Evolutionary conservation across 306 rosid genomes (phyloP).

Genomic region (Arachis stenosperma): DNA sequence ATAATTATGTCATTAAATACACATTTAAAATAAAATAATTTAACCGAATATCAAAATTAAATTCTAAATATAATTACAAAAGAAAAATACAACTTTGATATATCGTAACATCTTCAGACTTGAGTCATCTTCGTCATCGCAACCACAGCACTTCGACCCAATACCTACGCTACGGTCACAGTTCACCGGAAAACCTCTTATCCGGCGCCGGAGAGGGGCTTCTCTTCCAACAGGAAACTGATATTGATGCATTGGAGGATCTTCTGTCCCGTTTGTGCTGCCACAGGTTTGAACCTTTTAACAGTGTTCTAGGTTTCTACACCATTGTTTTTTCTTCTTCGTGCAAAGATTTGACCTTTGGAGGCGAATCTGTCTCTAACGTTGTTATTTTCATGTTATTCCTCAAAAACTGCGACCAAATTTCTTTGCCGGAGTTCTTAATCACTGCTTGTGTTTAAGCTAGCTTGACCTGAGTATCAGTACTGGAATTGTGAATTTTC

Average conservation of each 20-base stretch:
- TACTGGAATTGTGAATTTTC: constrained; percentile 6
- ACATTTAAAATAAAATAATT: too few species aligned
- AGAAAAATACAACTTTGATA: too few species aligned
- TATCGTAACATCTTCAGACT: background rate
- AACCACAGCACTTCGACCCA: background rate
- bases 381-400: background rate
- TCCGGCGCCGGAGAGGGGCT: background rate
- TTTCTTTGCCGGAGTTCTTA: constrained; percentile 2
- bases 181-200: background rate
- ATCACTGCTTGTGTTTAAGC: background rate
- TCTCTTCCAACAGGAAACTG: background rate
- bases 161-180: background rate
- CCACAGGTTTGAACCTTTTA: constrained; percentile 6
- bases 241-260: background rate
- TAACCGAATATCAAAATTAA: too few species aligned
- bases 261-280: background rate
- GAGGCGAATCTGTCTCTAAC: constrained; percentile 19
- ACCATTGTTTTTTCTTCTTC: background rate
- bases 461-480: background rate
- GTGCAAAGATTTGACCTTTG: background rate
- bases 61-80: too few species aligned
- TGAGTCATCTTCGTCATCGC: background rate
- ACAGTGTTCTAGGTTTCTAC: background rate
- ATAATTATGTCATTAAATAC: too few species aligned
- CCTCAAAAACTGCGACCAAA: background rate